Evolutionary conservation across 176 grass and related monocot species (phyloP).

Genomic region (Triticum monococcum): DNA sequence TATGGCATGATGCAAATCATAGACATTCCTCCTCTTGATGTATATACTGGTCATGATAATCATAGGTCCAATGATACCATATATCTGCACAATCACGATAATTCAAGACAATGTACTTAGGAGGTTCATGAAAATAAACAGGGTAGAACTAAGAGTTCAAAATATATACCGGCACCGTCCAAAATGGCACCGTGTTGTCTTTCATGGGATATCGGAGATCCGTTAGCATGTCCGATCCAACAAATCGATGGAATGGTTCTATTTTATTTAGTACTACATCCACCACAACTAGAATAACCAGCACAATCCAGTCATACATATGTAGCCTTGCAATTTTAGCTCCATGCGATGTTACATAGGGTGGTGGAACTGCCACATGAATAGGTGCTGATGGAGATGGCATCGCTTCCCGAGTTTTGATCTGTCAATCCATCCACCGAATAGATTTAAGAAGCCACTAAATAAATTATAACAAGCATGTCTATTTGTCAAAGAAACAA

Average conservation of each 20-base stretch:
- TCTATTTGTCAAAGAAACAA: not conserved
- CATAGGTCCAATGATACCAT: conserved; percentile 59
- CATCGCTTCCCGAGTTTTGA: conserved; percentile 27
- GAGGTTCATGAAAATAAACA: conserved; percentile 17
- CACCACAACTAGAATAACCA: conserved; percentile 50
- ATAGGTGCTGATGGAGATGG: conserved; percentile 24
- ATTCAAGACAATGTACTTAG: not conserved
- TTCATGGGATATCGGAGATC: conserved; percentile 84
- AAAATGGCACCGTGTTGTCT: conserved; percentile 77
- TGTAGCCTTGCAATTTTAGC: conserved; percentile 55
- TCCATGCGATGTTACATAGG: conserved; percentile 57
- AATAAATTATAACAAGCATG: not conserved
- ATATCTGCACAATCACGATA: conserved; percentile 46
- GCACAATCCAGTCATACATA: conserved; percentile 72
- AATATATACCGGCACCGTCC: conserved; percentile 72
- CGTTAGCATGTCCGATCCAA: conserved; percentile 72
- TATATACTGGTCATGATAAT: conserved; percentile 63
- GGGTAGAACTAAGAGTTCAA: conserved; percentile 1
- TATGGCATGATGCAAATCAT: conserved; percentile 79
- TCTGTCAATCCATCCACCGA: not conserved
- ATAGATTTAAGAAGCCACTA: not conserved
- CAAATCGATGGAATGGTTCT: conserved; percentile 84
- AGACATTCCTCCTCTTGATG: conserved; percentile 72
- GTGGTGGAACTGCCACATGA: conserved; percentile 26
- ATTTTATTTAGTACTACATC: conserved; percentile 74